These are phyloP conservation scores for Naganishia randhawae DNA, from an alignment of 768 basidiomycete genomes.

Conservation along the genomic window DNA sequence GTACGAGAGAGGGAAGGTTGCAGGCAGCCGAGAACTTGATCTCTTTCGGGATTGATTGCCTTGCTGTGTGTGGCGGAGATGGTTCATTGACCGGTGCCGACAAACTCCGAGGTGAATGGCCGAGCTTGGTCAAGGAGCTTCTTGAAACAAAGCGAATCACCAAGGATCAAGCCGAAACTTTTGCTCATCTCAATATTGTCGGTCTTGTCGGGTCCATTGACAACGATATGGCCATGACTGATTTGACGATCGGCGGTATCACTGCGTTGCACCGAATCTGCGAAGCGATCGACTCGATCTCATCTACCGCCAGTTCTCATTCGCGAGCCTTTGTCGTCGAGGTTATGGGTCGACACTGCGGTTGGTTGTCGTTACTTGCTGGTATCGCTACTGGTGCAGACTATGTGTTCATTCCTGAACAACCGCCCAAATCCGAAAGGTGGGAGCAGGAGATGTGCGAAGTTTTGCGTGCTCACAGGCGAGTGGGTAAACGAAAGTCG, in stretches of 20 bases:
- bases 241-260: slow-evolving; percentile 91
- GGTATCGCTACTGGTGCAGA: slow-evolving; percentile 88
- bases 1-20: slow-evolving; percentile 81
- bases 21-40: slow-evolving; percentile 85
- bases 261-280: slow-evolving; percentile 95
- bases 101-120: slow-evolving; percentile 90
- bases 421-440: slow-evolving; percentile 68
- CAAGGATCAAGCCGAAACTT: slow-evolving; percentile 63
- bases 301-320: slow-evolving; percentile 91
- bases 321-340: slow-evolving; percentile 96
- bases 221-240: slow-evolving; percentile 98
- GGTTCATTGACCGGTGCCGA: slow-evolving; percentile 96
- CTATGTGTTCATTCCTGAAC: slow-evolving; percentile 95
- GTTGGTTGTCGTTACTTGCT: slow-evolving; percentile 94
- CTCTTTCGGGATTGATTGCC: slow-evolving; percentile 93
- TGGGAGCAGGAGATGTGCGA: slow-evolving; percentile 94
- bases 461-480: slow-evolving; percentile 75
- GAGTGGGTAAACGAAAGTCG: slow-evolving; percentile 90
- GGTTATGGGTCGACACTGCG: slow-evolving; percentile 99
- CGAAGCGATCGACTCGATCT: slow-evolving; percentile 96
- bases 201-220: slow-evolving; percentile 99
- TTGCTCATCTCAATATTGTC: slow-evolving; percentile 86
- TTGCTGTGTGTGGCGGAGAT: slow-evolving; percentile 96
- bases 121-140: slow-evolving; percentile 69
- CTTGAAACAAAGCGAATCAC: slow-evolving; percentile 67